Base-by-base conservation (phyloP, 805 yeast genomes). In the Clavispora carvajalis region DNA sequence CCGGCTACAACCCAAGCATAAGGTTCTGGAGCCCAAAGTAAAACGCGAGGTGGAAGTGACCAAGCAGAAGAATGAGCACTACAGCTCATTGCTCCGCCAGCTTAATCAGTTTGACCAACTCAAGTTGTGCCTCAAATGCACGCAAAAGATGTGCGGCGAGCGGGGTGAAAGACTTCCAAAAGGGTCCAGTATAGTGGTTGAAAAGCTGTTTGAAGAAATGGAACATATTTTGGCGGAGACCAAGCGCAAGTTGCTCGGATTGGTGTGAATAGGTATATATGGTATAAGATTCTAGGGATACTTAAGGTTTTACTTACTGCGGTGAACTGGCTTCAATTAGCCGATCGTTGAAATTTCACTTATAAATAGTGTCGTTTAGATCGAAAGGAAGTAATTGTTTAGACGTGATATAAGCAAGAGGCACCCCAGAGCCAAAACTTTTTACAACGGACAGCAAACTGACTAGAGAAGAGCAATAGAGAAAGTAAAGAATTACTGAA, bases 71-170 rank as follows among this genome's bases (percentile, higher is more conserved):
- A 44, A 47, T 23, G 58, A 53, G n/a, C 58, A 49, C 17, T 38
- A 43, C 35, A 51, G 42, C 23, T 43, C 60, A 6, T 48, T 43
- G n/a, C 43, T 59, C 36, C 54, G 47, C 35, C 55, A 51, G 34
- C 53, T 63, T 38, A 62, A 63, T 39, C 48, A 49, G 17, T 51
- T 53, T 36, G 54, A 54, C 15, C 40, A 23, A 6, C 50, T 65
- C 33, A 46, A 49, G 34, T 46, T 63, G 37, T 65, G 71, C 37
- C 47, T 66, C 17, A 59, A 58, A 28, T 66, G 71, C 40, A 51
- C 55, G 22, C 46, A 47, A 18, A 44, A 51, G 36, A 44, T 51
- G 36, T 53, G 57, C 24, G 56, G 57, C 5, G 43, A 48, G 25
- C 42, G 46, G 12, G 50, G 50, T 7, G 52, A 41, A 22, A 30